Evolutionary conservation across 202 grass and related monocot genomes (phyloP).

Genomic region (Zizania palustris): DNA sequence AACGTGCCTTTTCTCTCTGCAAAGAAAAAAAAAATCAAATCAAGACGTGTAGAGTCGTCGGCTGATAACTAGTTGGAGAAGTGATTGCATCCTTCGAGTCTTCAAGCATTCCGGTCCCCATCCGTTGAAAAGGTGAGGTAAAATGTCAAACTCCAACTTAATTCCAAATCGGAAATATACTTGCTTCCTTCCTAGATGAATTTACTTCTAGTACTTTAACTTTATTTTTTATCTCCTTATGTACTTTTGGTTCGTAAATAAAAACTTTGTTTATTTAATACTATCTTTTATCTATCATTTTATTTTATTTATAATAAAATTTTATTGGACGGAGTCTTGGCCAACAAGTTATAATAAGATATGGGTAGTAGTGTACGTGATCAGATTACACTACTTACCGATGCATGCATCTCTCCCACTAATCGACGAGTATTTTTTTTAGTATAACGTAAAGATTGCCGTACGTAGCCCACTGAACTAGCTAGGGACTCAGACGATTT

Average conservation of each 20-base stretch:
- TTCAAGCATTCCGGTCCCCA: neutral
- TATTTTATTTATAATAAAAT: too few relatives aligned
- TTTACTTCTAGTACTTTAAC: too few relatives aligned
- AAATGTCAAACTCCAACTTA: slow-evolving; percentile 34
- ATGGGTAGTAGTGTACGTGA: neutral
- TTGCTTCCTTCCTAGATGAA: too few relatives aligned
- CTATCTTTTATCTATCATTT: too few relatives aligned
- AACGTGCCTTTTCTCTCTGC: neutral
- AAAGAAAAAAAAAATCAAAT: too few relatives aligned
- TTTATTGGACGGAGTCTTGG: slow-evolving; percentile 1
- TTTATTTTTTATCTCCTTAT: too few relatives aligned
- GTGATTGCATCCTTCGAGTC: slow-evolving; percentile 27
- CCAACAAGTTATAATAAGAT: slow-evolving; percentile 3
- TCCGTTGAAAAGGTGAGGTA: slow-evolving; percentile 18
- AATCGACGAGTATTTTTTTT: neutral
- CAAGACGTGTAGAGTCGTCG: neutral
- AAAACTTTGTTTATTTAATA: too few relatives aligned
- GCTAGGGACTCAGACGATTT: too few relatives aligned
- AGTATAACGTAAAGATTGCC: slow-evolving; percentile 31
- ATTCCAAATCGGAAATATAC: slow-evolving; percentile 2
- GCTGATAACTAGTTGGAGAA: neutral
- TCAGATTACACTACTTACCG: slow-evolving; percentile 10
- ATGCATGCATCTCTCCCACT: slow-evolving; percentile 9
- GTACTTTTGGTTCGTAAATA: too few relatives aligned
- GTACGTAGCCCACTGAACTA: slow-evolving; percentile 13